Evolutionary conservation across 2,329 filamentous ascomycete species (phyloP).

Genomic region (Epichloe sp.): DNA sequence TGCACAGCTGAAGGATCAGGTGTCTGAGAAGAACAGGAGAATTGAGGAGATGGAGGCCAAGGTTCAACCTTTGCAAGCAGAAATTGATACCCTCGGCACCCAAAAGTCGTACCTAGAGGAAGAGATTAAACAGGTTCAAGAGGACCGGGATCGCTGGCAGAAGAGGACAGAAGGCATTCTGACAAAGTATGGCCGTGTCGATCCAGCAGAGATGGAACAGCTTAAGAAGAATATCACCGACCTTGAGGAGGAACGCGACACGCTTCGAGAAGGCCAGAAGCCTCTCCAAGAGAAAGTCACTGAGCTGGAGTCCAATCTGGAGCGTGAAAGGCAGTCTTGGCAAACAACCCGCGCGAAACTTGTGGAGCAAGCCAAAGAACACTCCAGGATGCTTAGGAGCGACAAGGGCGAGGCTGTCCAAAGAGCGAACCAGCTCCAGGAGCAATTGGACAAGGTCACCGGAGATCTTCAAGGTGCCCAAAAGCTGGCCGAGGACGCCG

Average conservation of each 20-base stretch:
- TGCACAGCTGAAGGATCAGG: slow-evolving; percentile 60
- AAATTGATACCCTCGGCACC: slow-evolving; percentile 70
- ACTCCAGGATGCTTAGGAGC: slow-evolving; percentile 39
- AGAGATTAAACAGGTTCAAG: slow-evolving; percentile 76
- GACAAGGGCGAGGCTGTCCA: slow-evolving; percentile 39
- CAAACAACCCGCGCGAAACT: slow-evolving; percentile 37
- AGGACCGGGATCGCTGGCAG: slow-evolving; percentile 89
- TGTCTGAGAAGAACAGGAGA: slow-evolving; percentile 60
- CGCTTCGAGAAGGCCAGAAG: slow-evolving; percentile 35
- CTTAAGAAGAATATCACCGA: slow-evolving; percentile 64
- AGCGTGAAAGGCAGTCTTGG: slow-evolving; percentile 43
- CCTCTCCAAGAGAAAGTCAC: slow-evolving; percentile 41
- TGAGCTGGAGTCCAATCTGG: slow-evolving; percentile 37
- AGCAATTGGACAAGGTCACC: slow-evolving; percentile 32
- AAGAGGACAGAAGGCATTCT: slow-evolving; percentile 92
- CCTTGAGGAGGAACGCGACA: slow-evolving; percentile 52
- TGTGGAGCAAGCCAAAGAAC: slow-evolving; percentile 50
- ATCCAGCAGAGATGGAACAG: slow-evolving; percentile 83
- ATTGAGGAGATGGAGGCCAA: slow-evolving; percentile 61
- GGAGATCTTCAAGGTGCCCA: slow-evolving; percentile 42
- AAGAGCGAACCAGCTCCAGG: slow-evolving; percentile 39
- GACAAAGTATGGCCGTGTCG: slow-evolving; percentile 88
- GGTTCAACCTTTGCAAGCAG: slow-evolving; percentile 71
- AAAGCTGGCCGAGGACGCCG: slow-evolving; percentile 20
- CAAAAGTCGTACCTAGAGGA: slow-evolving; percentile 71